Conservation (phyloP, 768 basidiomycete genomes). For the Hericium coralloides region DNA sequence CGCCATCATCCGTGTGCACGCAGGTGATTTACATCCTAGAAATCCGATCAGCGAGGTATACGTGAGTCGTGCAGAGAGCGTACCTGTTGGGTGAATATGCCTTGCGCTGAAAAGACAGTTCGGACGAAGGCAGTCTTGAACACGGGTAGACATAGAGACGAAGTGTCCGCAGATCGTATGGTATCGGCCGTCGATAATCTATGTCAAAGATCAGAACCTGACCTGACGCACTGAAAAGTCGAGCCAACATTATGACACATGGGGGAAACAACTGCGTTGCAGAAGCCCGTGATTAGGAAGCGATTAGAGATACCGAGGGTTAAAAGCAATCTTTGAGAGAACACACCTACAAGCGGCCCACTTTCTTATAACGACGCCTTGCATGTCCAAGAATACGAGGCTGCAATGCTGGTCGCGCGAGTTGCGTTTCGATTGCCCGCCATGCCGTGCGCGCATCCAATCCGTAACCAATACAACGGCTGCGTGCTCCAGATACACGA, state of each 20-base stretch:
- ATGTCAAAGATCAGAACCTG: neutral
- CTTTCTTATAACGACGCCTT: neutral
- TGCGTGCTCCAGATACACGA: neutral
- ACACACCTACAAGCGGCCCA: neutral
- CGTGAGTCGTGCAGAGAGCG: neutral
- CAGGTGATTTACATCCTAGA: slow-evolving; percentile 5
- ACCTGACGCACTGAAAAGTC: neutral
- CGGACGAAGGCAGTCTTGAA: slow-evolving; percentile 16
- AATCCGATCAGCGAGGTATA: neutral
- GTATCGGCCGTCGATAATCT: slow-evolving; percentile 20
- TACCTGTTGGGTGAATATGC: slow-evolving; percentile 14
- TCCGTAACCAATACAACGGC: neutral
- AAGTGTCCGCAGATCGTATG: slow-evolving; percentile 18
- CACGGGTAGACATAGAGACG: slow-evolving; percentile 18
- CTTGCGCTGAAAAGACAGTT: slow-evolving; percentile 18
- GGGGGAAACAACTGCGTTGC: neutral
- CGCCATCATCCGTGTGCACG: slow-evolving; percentile 16
- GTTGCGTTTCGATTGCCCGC: neutral
- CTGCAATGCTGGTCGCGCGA: neutral
- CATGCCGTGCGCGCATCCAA: neutral
- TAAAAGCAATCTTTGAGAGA: neutral
- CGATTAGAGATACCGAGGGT: neutral
- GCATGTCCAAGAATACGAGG: neutral
- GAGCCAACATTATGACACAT: slow-evolving; percentile 17
- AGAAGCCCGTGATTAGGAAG: neutral